Percentiles rank a stretch among this genome's conserved stretches.
Conservation (phyloP, 139 green algal genomes). For the Limnomonas spitsbergensis region DNA sequence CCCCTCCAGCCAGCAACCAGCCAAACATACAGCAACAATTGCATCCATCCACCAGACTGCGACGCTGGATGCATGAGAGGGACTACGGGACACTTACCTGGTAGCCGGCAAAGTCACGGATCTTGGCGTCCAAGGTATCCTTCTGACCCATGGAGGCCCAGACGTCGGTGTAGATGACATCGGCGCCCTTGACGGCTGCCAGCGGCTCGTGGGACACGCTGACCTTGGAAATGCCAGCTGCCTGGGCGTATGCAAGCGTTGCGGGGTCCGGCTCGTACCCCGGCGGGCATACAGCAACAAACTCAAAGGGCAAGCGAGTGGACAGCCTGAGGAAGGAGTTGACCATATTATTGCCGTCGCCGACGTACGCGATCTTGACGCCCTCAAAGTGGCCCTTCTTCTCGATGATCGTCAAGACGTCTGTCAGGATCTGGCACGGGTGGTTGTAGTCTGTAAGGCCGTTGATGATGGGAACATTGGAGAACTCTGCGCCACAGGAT, state of each 20-base stretch:
- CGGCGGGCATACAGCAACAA: constrained; percentile 88
- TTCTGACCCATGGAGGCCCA: constrained; percentile 99
- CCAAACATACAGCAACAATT: too few relatives aligned
- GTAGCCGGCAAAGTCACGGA: constrained; percentile 83
- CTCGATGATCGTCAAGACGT: constrained; percentile 94
- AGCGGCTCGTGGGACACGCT: constrained; percentile 43
- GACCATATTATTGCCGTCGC: constrained; percentile 99
- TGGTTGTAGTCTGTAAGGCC: constrained; percentile 99
- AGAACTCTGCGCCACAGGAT: too few relatives aligned
- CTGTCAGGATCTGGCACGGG: constrained; percentile 98
- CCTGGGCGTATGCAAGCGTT: constrained; percentile 67
- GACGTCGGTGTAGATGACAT: constrained; percentile 98
- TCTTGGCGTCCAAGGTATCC: constrained; percentile 80
- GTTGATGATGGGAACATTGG: constrained; percentile 89
- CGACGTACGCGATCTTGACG: constrained; percentile 91
- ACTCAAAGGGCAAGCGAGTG: constrained; percentile 81
- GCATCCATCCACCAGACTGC: too few relatives aligned
- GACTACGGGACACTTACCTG: constrained; percentile 75
- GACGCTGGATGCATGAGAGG: too few relatives aligned
- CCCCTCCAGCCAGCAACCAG: too few relatives aligned
- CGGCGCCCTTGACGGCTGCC: constrained; percentile 57
- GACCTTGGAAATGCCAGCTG: constrained; percentile 32
- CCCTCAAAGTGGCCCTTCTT: constrained; percentile 72
- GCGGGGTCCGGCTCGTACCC: constrained; percentile 87
- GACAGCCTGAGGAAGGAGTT: constrained; percentile 92